These are phyloP conservation scores for Phytopythium litorale DNA, from an alignment of 352 stramenopile genomes.

Conservation along the genomic window DNA sequence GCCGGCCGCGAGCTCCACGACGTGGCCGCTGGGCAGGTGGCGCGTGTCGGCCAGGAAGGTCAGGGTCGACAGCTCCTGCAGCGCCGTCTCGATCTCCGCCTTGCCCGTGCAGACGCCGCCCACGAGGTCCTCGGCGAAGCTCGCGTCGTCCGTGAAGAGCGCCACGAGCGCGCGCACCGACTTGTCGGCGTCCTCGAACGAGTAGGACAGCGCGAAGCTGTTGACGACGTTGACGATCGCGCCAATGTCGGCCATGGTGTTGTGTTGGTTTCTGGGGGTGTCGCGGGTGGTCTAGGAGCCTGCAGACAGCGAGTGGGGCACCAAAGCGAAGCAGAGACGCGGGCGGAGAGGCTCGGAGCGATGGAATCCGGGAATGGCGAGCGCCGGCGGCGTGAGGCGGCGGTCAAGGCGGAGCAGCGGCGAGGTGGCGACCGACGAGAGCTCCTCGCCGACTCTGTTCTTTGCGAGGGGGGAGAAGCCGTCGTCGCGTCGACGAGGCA, in stretches of 20 bases:
- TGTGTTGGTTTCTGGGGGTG: not conserved
- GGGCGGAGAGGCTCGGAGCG: not conserved
- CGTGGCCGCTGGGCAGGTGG: slow-evolving; percentile 77
- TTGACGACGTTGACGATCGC: slow-evolving; percentile 86
- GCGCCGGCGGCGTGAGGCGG: not conserved
- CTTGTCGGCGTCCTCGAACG: slow-evolving; percentile 69
- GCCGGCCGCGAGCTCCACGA: slow-evolving; percentile 58
- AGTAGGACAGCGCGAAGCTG: slow-evolving; percentile 74
- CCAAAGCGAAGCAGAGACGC: not conserved
- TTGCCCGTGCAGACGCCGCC: slow-evolving; percentile 56
- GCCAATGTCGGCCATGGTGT: slow-evolving; percentile 59
- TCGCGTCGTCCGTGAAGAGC: slow-evolving; percentile 72
- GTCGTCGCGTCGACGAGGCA: slow-evolving; percentile 3
- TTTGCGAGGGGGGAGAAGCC: not conserved
- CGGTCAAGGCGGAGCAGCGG: not conserved
- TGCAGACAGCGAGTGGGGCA: not conserved
- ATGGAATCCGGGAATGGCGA: slow-evolving; percentile 3
- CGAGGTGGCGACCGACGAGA: not conserved
- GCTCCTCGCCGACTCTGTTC: not conserved
- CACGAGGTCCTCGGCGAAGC: slow-evolving; percentile 76
- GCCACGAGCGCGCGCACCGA: slow-evolving; percentile 61
- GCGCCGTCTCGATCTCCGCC: slow-evolving; percentile 65
- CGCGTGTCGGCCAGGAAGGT: slow-evolving; percentile 81
- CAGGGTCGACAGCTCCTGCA: slow-evolving; percentile 65
- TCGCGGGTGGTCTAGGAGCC: not conserved